Conservation (phyloP, 257 asterid genomes). For the Gentiana dahurica region DNA sequence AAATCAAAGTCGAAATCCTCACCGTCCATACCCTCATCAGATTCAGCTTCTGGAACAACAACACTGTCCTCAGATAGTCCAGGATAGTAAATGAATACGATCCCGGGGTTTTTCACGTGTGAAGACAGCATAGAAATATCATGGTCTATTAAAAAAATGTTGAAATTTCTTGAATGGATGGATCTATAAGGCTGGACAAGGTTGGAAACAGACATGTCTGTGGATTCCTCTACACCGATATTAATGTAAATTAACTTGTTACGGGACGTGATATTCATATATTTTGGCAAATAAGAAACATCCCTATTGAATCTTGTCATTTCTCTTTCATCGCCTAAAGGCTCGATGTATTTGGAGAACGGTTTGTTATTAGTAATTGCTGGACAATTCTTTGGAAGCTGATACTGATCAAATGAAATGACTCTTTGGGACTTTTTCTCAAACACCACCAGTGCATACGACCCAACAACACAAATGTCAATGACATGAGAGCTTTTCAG, state of each 20-base stretch:
- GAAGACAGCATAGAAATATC: conserved; percentile 51
- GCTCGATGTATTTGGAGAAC: conserved; percentile 52
- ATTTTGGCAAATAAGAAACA: conserved; percentile 43
- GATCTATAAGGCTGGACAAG: conserved; percentile 38
- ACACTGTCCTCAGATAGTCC: conserved; percentile 28
- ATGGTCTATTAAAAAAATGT: conserved; percentile 62
- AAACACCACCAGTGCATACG: conserved; percentile 40
- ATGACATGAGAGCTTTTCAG: conserved; percentile 54
- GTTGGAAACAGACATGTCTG: conserved; percentile 27
- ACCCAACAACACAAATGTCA: conserved; percentile 43
- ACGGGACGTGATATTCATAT: conserved; percentile 66
- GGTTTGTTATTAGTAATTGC: conserved; percentile 46
- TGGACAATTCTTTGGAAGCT: conserved; percentile 57
- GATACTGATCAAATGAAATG: conserved; percentile 32
- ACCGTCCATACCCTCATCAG: conserved; percentile 57
- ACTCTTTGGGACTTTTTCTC: conserved; percentile 40
- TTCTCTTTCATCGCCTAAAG: conserved; percentile 18
- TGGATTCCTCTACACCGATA: conserved; percentile 62
- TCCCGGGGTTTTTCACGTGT: conserved; percentile 50
- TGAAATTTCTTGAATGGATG: conserved; percentile 32
- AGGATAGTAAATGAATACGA: conserved; percentile 65
- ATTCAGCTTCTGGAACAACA: conserved; percentile 15
- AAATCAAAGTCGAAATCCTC: conserved; percentile 45
- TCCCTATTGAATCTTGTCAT: conserved; percentile 6
- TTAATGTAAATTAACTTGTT: conserved; percentile 57